These are phyloP conservation scores for Loxodes magnus DNA, from an alignment of 73 alveolate genomes.

Conservation along the genomic window DNA sequence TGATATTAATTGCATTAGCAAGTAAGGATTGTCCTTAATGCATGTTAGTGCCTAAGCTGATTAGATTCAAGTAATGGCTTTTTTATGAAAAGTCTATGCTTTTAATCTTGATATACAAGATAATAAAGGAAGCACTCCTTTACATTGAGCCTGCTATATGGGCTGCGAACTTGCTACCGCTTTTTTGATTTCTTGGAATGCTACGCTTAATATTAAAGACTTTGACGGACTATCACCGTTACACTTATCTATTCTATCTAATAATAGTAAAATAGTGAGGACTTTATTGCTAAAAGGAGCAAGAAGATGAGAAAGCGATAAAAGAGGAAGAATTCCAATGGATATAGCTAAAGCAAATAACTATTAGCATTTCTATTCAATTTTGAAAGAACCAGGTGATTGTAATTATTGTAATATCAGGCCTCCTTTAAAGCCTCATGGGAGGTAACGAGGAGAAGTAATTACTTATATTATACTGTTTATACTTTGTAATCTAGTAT, in stretches of 20 bases:
- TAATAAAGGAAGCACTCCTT: conserved; percentile 16
- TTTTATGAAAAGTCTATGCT: conserved; percentile 9
- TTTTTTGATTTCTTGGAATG: neutral
- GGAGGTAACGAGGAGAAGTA: neutral
- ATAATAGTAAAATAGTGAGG: conserved; percentile 38
- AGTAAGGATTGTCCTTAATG: conserved; percentile 67
- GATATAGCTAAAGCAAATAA: conserved; percentile 26
- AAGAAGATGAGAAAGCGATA: conserved; percentile 27
- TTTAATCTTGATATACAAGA: neutral
- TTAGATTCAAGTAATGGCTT: conserved; percentile 49
- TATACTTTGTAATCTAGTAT: neutral
- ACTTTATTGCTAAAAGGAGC: conserved; percentile 59
- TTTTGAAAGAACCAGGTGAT: conserved; percentile 11
- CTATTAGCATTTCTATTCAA: neutral
- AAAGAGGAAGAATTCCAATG: conserved; percentile 31
- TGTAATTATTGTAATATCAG: neutral
- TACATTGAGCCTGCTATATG: conserved; percentile 81
- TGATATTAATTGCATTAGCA: conserved; percentile 42
- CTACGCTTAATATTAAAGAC: conserved; percentile 7
- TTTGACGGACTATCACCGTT: conserved; percentile 38
- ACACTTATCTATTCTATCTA: conserved; percentile 45
- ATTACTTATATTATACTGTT: neutral
- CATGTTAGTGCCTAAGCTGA: conserved; percentile 94
- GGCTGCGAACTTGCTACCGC: conserved; percentile 69
- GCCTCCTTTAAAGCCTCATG: neutral